These are phyloP conservation scores for Ustilago sp. DNA, from an alignment of 1,284 basidiomycete species.

Conservation along the genomic window DNA sequence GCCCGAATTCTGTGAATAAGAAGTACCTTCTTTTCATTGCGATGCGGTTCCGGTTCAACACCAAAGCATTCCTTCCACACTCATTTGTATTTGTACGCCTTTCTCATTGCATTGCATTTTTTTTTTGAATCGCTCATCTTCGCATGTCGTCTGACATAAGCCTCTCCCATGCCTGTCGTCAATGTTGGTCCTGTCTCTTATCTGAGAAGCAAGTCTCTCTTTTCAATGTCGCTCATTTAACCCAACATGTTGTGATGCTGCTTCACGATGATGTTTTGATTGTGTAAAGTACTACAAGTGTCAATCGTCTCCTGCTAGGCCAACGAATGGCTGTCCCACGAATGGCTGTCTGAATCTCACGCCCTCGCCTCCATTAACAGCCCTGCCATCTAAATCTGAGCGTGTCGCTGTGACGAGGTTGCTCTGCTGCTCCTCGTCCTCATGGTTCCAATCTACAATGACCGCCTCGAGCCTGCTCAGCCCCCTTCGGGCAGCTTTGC, in stretches of 20 bases:
- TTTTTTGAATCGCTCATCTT: background rate
- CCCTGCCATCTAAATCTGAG: background rate
- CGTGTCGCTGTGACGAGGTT: background rate
- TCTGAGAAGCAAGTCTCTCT: background rate
- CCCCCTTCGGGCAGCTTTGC: conserved; percentile 24
- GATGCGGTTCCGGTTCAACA: background rate
- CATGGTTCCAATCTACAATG: conserved; percentile 54
- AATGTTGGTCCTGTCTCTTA: background rate
- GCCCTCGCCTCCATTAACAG: background rate
- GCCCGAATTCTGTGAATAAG: too few relatives aligned
- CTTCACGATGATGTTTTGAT: background rate
- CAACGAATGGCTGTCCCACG: background rate
- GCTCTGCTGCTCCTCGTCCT: conserved; percentile 35
- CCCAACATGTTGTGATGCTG: background rate
- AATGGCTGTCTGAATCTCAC: conserved; percentile 1
- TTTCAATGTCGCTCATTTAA: too few relatives aligned
- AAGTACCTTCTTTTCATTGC: too few relatives aligned
- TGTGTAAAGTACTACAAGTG: background rate
- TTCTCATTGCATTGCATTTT: conserved; percentile 22
- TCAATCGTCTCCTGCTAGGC: conserved; percentile 7
- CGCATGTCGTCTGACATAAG: background rate
- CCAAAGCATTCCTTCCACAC: conserved; percentile 5
- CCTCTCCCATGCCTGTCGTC: background rate
- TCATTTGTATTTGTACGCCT: conserved; percentile 31
- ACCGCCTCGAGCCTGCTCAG: conserved; percentile 47